phyloP scores from a whole-genome alignment of 768 basidiomycete species.

The Suillus luteus region DNA sequence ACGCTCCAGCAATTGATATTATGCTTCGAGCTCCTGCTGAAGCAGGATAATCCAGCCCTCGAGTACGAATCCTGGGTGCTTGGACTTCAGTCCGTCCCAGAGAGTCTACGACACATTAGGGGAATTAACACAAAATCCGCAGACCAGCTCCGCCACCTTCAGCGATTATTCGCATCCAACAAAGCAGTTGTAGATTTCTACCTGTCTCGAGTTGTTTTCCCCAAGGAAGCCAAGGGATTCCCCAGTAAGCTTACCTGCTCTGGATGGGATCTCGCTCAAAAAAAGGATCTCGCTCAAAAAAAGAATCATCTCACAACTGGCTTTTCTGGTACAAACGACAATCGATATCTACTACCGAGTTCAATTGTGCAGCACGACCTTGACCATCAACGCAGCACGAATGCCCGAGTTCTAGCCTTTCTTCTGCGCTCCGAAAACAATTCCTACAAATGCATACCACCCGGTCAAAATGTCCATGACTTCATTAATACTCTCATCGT shows the following conservation, averaged over 20 bases:
- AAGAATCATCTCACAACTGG: conserved; percentile 13
- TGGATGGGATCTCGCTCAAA: conserved; percentile 30
- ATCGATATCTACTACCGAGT: conserved; percentile 22
- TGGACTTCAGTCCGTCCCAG: not conserved
- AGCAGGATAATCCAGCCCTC: not conserved
- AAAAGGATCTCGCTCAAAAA: conserved; percentile 22
- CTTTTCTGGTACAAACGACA: conserved; percentile 34
- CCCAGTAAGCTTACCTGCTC: conserved; percentile 27
- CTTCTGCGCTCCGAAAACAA: conserved; percentile 31
- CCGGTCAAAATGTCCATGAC: conserved; percentile 19
- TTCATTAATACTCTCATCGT: conserved; percentile 34
- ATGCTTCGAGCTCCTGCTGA: conserved; percentile 1
- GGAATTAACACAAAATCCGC: not conserved
- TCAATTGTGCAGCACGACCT: conserved; percentile 4
- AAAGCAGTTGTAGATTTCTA: conserved; percentile 29
- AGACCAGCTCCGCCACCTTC: conserved; percentile 10
- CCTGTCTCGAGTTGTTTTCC: conserved; percentile 29
- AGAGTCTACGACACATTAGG: not conserved
- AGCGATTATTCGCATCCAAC: conserved; percentile 23
- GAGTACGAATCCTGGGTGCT: not conserved
- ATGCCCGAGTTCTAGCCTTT: conserved; percentile 20
- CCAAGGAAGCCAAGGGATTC: conserved; percentile 30
- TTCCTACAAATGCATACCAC: conserved; percentile 13
- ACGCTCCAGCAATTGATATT: not conserved
- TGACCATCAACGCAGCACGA: not conserved